Evolutionary conservation across 345 rosid genomes (phyloP).

Genomic region (Eucalyptus cloeziana): DNA sequence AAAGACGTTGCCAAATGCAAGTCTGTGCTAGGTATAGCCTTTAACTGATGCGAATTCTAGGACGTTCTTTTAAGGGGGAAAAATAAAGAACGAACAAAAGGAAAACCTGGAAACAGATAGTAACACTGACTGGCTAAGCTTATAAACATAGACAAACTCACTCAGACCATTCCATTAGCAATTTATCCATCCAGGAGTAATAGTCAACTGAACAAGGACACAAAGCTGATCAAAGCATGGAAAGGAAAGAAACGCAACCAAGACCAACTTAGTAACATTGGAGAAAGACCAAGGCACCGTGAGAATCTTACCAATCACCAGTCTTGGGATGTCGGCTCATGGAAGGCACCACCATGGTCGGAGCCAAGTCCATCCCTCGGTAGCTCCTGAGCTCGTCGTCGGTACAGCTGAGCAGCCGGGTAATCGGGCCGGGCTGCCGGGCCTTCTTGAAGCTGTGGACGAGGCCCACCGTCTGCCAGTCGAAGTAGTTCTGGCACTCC

Average conservation of each 20-base stretch:
- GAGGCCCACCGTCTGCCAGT: constrained; percentile 97
- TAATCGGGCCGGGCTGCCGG: constrained; percentile 82
- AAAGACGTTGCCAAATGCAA: not conserved
- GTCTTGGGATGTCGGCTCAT: constrained; percentile 94
- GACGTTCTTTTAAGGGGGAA: not conserved
- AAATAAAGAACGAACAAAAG: not conserved
- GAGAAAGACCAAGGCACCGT: not conserved
- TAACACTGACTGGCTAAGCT: not conserved
- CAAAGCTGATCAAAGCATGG: not conserved
- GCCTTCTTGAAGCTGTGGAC: constrained; percentile 89
- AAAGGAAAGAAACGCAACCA: not conserved
- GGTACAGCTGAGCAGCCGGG: constrained; percentile 91
- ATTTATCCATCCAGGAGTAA: not conserved
- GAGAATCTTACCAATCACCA: constrained; percentile 64
- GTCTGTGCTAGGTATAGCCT: not conserved
- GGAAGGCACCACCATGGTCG: constrained; percentile 81
- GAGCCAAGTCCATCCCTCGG: constrained; percentile 84
- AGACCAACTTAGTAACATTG: not conserved
- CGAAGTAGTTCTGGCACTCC: constrained; percentile 92
- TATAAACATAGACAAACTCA: not conserved
- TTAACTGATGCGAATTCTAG: not conserved
- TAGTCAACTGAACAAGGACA: not conserved
- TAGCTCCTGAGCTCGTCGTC: constrained; percentile 71
- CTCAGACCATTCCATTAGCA: not conserved
- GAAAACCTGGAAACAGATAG: not conserved